phyloP scores from a whole-genome alignment of 768 basidiomycete species.

The Boletus bicolor region DNA sequence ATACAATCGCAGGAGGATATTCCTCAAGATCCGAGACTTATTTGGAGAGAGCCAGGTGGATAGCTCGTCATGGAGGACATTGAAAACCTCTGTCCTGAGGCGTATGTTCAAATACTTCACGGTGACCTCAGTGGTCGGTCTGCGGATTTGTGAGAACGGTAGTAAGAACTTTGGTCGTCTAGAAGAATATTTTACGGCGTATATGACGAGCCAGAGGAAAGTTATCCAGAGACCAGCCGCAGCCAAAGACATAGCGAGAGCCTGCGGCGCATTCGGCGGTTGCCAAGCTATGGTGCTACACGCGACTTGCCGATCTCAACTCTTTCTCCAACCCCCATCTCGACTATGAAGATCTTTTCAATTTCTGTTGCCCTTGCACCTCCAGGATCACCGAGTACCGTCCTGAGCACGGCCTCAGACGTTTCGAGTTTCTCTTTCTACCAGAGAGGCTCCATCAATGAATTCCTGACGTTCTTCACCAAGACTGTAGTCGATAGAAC shows the following conservation, averaged over 20 bases:
- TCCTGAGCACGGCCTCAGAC: constrained; percentile 70
- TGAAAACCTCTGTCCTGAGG: constrained; percentile 50
- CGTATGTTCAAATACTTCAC: constrained; percentile 31
- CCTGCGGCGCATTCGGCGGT: constrained; percentile 1
- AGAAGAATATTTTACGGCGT: constrained; percentile 23
- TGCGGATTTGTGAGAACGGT: constrained; percentile 21
- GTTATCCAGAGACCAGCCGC: constrained; percentile 20
- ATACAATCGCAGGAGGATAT: constrained; percentile 41
- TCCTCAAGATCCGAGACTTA: constrained; percentile 25
- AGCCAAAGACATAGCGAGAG: constrained; percentile 21
- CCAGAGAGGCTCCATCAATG: constrained; percentile 79
- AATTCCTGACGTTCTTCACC: constrained; percentile 93
- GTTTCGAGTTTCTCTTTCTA: constrained; percentile 93
- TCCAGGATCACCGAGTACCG: constrained; percentile 55
- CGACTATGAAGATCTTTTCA: constrained; percentile 81
- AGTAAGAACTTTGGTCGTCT: constrained; percentile 19
- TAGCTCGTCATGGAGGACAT: constrained; percentile 46
- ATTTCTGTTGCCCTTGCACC: constrained; percentile 72
- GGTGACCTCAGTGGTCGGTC: constrained; percentile 17
- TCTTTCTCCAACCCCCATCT: constrained; percentile 14
- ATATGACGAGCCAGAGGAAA: constrained; percentile 24
- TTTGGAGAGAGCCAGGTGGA: constrained; percentile 33
- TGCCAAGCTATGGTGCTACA: neutral
- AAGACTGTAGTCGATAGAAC: constrained; percentile 92
- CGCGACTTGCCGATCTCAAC: neutral